Base-by-base conservation (phyloP, 345 rosid genomes). In the Erodium maritimum region DNA sequence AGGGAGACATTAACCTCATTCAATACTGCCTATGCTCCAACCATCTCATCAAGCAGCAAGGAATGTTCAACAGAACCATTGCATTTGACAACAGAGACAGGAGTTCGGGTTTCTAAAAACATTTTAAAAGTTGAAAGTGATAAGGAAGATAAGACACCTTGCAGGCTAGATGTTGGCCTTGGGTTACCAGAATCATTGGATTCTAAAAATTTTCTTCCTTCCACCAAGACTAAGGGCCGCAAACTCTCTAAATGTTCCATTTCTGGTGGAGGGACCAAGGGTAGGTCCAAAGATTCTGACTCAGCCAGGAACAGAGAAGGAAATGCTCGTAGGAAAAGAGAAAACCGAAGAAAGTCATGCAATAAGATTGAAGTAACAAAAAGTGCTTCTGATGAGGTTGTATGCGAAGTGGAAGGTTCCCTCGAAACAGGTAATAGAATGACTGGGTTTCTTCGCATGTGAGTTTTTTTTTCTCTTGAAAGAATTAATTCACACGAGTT, bases 381-480 rank as follows among this genome's bases (percentile, higher is more conserved):
- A 63, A 77, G 67, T 61, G 67, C 19, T 66, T 65, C 55, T 52
- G 17, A 50, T 62, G 69, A 61, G 69, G 62, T 45, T 68, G 74
- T 37, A 23, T 52, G 45, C 29, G 60, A 61, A 62, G 59, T 48
- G 59, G 77, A 71, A 61, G 65, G 42, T 71, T 64, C 50, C 21
- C 59, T 46, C 8, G 71, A 73, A 66, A 66, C 68, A 81, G 95
- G 99, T 91, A 80, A 56, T 55, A 37, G 5, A 37, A 45, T 45
- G 45, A 61, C 37, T 50, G 12, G 50, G 60, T 65, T 59, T 63
- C 14, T 37, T 19, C 54, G 19, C 42, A 51, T 51, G 19, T 17
- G 8, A 51, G 5, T 55, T 55, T 19, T 21, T 3, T 25, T 22
- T 17, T 57, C 56, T n/a, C 54, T 53, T 23, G 12, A 42, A 20